phyloP scores from a whole-genome alignment of 2,329 filamentous ascomycete genomes.

The Cytospora paraplurivora region DNA sequence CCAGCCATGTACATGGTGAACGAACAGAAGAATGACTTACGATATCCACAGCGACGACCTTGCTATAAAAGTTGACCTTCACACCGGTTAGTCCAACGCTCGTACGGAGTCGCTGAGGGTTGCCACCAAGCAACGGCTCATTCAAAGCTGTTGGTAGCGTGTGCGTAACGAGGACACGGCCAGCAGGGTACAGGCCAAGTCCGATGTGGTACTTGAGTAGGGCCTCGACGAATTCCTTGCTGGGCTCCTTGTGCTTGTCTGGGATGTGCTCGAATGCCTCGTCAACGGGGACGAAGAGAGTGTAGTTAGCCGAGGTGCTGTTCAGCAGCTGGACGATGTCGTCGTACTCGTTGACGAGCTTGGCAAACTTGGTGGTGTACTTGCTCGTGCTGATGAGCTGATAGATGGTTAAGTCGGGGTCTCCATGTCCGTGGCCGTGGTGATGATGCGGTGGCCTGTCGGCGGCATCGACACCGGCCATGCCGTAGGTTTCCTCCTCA shows the following conservation, averaged over 20 bases:
- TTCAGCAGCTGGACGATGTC: slow-evolving; percentile 75
- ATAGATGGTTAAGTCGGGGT: slow-evolving; percentile 73
- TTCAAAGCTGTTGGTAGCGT: slow-evolving; percentile 73
- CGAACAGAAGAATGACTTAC: slow-evolving; percentile 45
- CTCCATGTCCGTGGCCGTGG: slow-evolving; percentile 33
- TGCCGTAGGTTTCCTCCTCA: slow-evolving; percentile 29
- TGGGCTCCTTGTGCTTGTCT: slow-evolving; percentile 56
- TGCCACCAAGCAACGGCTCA: slow-evolving; percentile 59
- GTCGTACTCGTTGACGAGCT: slow-evolving; percentile 72
- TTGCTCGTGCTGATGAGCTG: slow-evolving; percentile 75
- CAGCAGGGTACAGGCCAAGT: slow-evolving; percentile 65
- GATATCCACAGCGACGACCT: slow-evolving; percentile 69
- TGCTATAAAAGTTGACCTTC: slow-evolving; percentile 75
- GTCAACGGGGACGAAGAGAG: slow-evolving; percentile 79
- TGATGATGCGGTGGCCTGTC: slow-evolving; percentile 7
- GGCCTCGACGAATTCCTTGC: slow-evolving; percentile 69
- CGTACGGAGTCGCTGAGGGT: slow-evolving; percentile 73
- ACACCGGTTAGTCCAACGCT: slow-evolving; percentile 65
- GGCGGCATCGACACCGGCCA: slow-evolving; percentile 9
- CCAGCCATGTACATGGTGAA: too few relatives aligned
- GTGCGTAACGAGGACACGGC: slow-evolving; percentile 66
- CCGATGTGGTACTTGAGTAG: slow-evolving; percentile 77
- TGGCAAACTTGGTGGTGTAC: slow-evolving; percentile 74
- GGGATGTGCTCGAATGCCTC: slow-evolving; percentile 69
- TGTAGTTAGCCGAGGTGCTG: slow-evolving; percentile 72